phyloP scores from a whole-genome alignment of 169 alveolate genomes.

The Cryptosporidium canis region DNA sequence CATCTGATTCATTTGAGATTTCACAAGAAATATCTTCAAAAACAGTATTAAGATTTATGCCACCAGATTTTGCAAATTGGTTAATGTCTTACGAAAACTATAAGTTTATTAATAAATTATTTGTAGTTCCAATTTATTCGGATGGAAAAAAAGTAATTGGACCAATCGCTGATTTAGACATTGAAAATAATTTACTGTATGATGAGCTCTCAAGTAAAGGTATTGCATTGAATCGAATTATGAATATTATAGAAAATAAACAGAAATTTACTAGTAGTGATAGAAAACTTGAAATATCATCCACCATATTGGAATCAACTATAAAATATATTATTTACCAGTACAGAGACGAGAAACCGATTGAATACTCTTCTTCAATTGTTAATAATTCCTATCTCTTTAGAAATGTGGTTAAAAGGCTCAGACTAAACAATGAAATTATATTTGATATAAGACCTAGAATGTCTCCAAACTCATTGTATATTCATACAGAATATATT shows the following conservation, averaged over 20 bases:
- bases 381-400: slow-evolving; percentile 21
- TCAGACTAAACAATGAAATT: not conserved
- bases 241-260: not conserved
- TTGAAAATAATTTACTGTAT: slow-evolving; percentile 11
- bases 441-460: not conserved
- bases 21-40: not conserved
- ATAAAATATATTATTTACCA: not conserved
- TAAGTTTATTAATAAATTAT: not conserved
- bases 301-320: slow-evolving; percentile 10
- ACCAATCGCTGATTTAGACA: slow-evolving; percentile 1
- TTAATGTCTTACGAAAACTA: slow-evolving; percentile 9
- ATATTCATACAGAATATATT: not conserved
- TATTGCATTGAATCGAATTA: not conserved
- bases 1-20: not conserved
- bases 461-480: not conserved
- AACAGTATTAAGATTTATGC: slow-evolving; percentile 20
- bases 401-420: not conserved
- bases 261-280: slow-evolving; percentile 2
- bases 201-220: slow-evolving; percentile 1
- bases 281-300: slow-evolving; percentile 5
- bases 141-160: slow-evolving; percentile 10
- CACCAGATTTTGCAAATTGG: slow-evolving; percentile 70
- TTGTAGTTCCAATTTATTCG: slow-evolving; percentile 38
- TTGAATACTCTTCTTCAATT: not conserved
- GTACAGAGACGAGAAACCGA: not conserved